These are phyloP conservation scores for Trichophyton schoenleinii DNA, from an alignment of 2,329 filamentous ascomycete species.

Conservation along the genomic window DNA sequence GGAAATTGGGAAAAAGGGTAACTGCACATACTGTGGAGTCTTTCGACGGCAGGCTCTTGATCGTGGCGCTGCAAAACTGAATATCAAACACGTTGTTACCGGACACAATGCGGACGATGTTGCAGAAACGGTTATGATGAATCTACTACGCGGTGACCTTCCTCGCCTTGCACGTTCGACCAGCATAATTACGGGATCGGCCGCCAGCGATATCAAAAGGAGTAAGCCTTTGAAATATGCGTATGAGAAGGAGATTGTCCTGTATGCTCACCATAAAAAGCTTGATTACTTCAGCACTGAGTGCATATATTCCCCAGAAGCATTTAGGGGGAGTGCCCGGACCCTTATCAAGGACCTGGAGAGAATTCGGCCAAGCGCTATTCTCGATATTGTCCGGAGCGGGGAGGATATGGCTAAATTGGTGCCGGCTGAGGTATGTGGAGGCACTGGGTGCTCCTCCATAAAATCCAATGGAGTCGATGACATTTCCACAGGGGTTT, in stretches of 20 bases:
- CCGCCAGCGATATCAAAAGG: constrained; percentile 76
- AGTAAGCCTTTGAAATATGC: constrained; percentile 97
- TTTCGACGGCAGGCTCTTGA: constrained; percentile 90
- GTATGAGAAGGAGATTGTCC: constrained; percentile 96
- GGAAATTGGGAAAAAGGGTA: constrained; percentile 92
- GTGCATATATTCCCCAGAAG: constrained; percentile 95
- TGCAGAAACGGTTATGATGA: constrained; percentile 96
- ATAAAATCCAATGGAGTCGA: constrained; percentile 37
- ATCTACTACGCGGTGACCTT: constrained; percentile 78
- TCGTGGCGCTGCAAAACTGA: constrained; percentile 73
- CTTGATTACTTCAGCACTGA: constrained; percentile 97
- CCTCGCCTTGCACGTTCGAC: constrained; percentile 78
- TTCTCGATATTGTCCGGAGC: constrained; percentile 84
- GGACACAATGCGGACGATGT: constrained; percentile 97
- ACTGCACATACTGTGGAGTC: constrained; percentile 97
- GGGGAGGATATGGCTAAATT: constrained; percentile 91
- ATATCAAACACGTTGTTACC: constrained; percentile 86
- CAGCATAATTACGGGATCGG: constrained; percentile 69
- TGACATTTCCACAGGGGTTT: constrained; percentile 50
- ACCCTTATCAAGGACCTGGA: constrained; percentile 92
- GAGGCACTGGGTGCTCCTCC: constrained; percentile 14
- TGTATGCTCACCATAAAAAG: constrained; percentile 94
- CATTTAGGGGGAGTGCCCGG: constrained; percentile 83
- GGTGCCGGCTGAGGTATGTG: constrained; percentile 50
- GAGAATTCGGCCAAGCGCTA: constrained; percentile 82